phyloP scores from a whole-genome alignment of 352 stramenopile species.

The Pythium monospermum region DNA sequence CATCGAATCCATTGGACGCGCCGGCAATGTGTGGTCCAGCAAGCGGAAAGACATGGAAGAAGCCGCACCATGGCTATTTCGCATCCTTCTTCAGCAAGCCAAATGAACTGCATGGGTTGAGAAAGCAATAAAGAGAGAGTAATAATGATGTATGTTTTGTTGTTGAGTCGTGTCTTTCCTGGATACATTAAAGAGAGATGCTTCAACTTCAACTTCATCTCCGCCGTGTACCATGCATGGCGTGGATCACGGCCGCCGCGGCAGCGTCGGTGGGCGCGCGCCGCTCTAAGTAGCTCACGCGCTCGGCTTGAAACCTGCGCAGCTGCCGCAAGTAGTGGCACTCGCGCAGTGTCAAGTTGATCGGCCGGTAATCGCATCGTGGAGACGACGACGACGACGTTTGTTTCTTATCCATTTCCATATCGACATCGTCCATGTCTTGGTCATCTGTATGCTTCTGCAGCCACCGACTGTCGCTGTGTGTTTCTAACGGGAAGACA shows the following conservation, averaged over 20 bases:
- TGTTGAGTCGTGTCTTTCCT: no score
- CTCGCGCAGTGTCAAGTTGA: slow-evolving; percentile 62
- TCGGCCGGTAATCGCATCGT: slow-evolving; percentile 34
- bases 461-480: background rate
- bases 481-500: background rate
- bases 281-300: slow-evolving; percentile 41
- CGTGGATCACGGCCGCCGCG: slow-evolving; percentile 15
- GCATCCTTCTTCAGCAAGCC: slow-evolving; percentile 9
- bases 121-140: background rate
- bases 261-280: slow-evolving; percentile 15
- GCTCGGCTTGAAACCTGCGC: slow-evolving; percentile 67
- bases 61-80: slow-evolving; percentile 10
- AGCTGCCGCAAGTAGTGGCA: slow-evolving; percentile 74
- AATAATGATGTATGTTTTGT: no score
- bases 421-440: slow-evolving; percentile 6
- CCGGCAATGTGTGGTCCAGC: background rate
- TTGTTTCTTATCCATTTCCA: slow-evolving; percentile 1
- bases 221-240: slow-evolving; percentile 24
- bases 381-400: background rate
- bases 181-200: background rate
- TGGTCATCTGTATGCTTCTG: background rate
- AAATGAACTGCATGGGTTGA: background rate
- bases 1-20: background rate
- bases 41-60: background rate
- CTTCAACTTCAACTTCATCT: slow-evolving; percentile 8